Evolutionary conservation across 2,329 filamentous ascomycete genomes (phyloP).

Genomic region (Neonectria sp.): DNA sequence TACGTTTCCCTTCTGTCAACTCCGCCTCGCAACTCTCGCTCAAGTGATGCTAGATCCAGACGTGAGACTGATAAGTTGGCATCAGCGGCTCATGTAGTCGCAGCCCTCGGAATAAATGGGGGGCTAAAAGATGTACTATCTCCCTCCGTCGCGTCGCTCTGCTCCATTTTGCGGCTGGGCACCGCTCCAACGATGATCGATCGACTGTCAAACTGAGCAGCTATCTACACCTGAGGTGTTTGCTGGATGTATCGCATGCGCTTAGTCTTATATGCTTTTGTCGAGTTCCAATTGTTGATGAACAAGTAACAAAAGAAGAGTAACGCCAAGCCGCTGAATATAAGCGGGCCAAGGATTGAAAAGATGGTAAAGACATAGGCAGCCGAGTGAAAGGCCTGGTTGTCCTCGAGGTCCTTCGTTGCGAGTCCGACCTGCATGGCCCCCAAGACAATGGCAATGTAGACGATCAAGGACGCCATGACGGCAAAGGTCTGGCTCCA

Average conservation of each 20-base stretch:
- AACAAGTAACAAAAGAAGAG: neutral
- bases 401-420: neutral
- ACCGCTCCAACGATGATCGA: too few species aligned
- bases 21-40: too few species aligned
- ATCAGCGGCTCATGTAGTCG: too few species aligned
- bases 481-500: neutral
- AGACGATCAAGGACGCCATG: neutral
- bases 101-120: too few species aligned
- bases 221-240: neutral
- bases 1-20: neutral
- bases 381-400: neutral
- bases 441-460: slow-evolving; percentile 11
- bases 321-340: neutral
- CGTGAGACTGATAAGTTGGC: too few species aligned
- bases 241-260: neutral
- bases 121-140: too few species aligned
- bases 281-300: neutral
- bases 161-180: too few species aligned
- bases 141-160: too few species aligned
- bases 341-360: neutral
- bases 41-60: too few species aligned
- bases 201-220: neutral
- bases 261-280: neutral
- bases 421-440: slow-evolving; percentile 20
- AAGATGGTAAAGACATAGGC: slow-evolving; percentile 1